phyloP scores from a whole-genome alignment of 805 yeast species.

The Teunomyces atbi region DNA sequence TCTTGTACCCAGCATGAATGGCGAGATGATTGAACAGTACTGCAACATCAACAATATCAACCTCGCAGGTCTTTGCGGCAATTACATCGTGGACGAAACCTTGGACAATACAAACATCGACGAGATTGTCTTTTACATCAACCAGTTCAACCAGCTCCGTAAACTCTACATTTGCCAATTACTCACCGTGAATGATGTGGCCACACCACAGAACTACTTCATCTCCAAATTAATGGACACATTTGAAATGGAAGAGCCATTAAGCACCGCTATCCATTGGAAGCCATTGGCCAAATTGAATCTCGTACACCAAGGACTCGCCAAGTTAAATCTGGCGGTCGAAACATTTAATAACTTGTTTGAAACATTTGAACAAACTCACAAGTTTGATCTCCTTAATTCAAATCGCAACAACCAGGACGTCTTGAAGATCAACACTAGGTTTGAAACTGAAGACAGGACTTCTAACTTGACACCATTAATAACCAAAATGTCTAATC shows the following conservation, averaged over 20 bases:
- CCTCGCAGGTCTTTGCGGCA: slow-evolving; percentile 13
- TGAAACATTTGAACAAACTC: slow-evolving; percentile 22
- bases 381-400: neutral
- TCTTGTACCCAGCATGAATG: slow-evolving; percentile 34
- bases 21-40: slow-evolving; percentile 38
- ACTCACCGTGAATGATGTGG: slow-evolving; percentile 32
- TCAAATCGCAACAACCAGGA: slow-evolving; percentile 15
- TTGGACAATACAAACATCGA: slow-evolving; percentile 7
- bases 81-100: neutral
- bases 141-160: slow-evolving; percentile 35
- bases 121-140: slow-evolving; percentile 12
- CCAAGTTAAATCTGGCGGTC: slow-evolving; percentile 22
- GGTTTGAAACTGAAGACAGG: neutral
- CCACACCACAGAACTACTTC: slow-evolving; percentile 27
- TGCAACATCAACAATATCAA: slow-evolving; percentile 37
- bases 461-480: slow-evolving; percentile 12
- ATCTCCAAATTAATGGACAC: slow-evolving; percentile 25
- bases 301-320: slow-evolving; percentile 18
- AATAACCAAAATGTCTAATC: slow-evolving; percentile 28
- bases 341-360: slow-evolving; percentile 22
- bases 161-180: slow-evolving; percentile 39
- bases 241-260: slow-evolving; percentile 9
- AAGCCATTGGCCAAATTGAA: slow-evolving; percentile 16
- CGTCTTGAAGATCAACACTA: slow-evolving; percentile 10
- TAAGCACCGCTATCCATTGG: neutral